phyloP scores from a whole-genome alignment of 2,329 filamentous ascomycete species.

The Fusarium brevicatenulatum region DNA sequence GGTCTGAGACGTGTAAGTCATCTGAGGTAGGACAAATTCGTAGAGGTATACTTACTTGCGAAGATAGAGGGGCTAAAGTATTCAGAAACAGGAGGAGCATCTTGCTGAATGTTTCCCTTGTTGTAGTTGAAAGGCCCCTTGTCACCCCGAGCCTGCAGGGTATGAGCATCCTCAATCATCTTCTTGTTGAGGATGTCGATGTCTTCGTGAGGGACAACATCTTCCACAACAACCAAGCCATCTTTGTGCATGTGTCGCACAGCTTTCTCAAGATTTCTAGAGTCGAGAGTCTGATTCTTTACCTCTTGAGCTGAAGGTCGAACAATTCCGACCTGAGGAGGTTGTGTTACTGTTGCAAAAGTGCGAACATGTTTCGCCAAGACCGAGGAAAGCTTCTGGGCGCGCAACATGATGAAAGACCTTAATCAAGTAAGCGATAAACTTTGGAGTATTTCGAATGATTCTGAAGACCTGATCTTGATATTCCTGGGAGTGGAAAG shows the following conservation, averaged over 20 bases:
- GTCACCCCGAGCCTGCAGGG: constrained; percentile 61
- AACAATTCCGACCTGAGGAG: constrained; percentile 35
- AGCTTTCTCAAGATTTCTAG: constrained; percentile 65
- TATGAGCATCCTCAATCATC: constrained; percentile 67
- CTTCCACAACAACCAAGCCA: constrained; percentile 66
- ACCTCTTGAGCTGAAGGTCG: constrained; percentile 55
- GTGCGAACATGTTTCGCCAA: constrained; percentile 6
- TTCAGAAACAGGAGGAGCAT: constrained; percentile 61
- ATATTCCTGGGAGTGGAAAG: neutral
- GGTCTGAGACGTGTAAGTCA: constrained; percentile 52
- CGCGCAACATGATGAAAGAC: constrained; percentile 17
- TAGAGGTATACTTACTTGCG: constrained; percentile 54
- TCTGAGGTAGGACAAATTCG: rapidly evolving
- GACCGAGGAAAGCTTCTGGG: constrained; percentile 2
- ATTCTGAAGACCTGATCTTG: neutral
- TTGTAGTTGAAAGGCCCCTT: constrained; percentile 71
- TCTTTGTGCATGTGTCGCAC: constrained; percentile 62
- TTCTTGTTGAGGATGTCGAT: constrained; percentile 66
- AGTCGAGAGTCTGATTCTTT: constrained; percentile 50
- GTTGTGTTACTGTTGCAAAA: constrained; percentile 15
- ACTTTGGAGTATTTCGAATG: rapidly evolving
- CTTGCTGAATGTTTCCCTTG: constrained; percentile 69
- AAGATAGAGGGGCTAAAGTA: constrained; percentile 63
- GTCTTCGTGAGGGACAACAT: constrained; percentile 60
- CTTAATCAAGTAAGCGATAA: too few species aligned